Conservation (phyloP, 805 yeast genomes). For the Pichia manshurica region DNA sequence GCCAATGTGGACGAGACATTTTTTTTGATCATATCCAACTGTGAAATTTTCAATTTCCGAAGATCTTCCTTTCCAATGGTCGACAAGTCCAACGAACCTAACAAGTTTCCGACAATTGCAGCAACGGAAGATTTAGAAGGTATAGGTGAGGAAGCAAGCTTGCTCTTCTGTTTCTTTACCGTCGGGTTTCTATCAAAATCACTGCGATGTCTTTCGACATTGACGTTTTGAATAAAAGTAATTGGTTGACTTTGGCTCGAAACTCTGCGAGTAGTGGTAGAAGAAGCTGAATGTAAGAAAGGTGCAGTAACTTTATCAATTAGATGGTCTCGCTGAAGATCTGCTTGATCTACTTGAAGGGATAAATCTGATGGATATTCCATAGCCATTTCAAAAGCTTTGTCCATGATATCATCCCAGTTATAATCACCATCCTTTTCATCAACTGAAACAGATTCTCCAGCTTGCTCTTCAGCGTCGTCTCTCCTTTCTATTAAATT, state of each 20-base stretch:
- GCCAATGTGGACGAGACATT: constrained; percentile 14
- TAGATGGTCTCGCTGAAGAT: background rate
- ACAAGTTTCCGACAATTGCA: constrained; percentile 10
- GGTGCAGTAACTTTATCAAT: background rate
- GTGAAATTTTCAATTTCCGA: constrained; percentile 5
- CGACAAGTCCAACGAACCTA: constrained; percentile 11
- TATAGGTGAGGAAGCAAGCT: background rate
- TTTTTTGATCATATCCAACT: constrained; percentile 12
- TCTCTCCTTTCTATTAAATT: constrained; percentile 16
- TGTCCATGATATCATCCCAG: constrained; percentile 67
- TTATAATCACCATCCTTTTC: constrained; percentile 23
- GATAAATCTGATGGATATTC: constrained; percentile 45
- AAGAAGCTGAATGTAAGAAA: background rate
- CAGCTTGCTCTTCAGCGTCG: constrained; percentile 1
- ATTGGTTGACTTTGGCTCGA: constrained; percentile 5
- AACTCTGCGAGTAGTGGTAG: background rate
- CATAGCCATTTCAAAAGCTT: constrained; percentile 73
- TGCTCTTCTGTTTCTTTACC: background rate
- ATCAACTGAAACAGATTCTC: constrained; percentile 8
- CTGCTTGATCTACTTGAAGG: constrained; percentile 20
- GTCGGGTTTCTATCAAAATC: background rate
- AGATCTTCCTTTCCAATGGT: constrained; percentile 6
- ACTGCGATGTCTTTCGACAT: constrained; percentile 6
- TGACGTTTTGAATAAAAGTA: constrained; percentile 9
- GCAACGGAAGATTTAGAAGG: constrained; percentile 5